phyloP scores from a whole-genome alignment of 2,329 filamentous ascomycete species.

The Dothistroma septosporum region DNA sequence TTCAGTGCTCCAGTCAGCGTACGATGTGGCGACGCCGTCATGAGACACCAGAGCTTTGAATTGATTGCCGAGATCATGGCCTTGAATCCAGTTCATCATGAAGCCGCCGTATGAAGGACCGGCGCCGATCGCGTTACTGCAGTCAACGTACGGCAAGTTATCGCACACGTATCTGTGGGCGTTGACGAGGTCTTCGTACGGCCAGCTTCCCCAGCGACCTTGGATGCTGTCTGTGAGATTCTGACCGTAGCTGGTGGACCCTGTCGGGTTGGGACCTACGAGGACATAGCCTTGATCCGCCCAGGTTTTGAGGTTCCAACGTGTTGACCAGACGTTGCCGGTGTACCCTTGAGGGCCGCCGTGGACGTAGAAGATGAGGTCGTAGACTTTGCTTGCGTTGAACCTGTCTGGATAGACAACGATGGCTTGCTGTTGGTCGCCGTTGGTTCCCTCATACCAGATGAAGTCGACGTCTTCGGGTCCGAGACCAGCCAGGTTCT shows the following conservation, averaged over 20 bases:
- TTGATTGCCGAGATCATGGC: conserved; percentile 71
- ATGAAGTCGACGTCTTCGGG: conserved; percentile 19
- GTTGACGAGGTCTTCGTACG: conserved; percentile 26
- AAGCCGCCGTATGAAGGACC: conserved; percentile 37
- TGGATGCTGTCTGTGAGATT: conserved; percentile 27
- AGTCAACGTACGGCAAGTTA: conserved; percentile 23
- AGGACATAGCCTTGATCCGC: conserved; percentile 34
- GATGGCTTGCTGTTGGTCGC: conserved; percentile 24
- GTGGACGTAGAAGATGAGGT: conserved; percentile 30
- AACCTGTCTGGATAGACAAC: conserved; percentile 28
- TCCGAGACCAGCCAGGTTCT: conserved; percentile 23
- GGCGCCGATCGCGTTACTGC: conserved; percentile 24
- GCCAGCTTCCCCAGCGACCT: conserved; percentile 24
- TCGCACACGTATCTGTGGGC: conserved; percentile 22
- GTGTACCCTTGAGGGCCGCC: conserved; percentile 31
- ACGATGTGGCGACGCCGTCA: conserved; percentile 61
- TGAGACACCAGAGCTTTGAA: conserved; percentile 88
- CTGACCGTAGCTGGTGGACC: conserved; percentile 31
- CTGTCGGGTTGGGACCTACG: conserved; percentile 31
- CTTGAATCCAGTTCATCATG: conserved; percentile 62
- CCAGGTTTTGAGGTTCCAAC: conserved; percentile 31
- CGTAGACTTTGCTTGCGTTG: conserved; percentile 26
- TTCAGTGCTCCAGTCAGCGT: conserved; percentile 44
- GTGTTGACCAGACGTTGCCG: conserved; percentile 27
- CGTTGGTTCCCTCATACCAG: conserved; percentile 28